Base-by-base conservation (phyloP, 257 asterid genomes). In the Solanum rostratum region DNA sequence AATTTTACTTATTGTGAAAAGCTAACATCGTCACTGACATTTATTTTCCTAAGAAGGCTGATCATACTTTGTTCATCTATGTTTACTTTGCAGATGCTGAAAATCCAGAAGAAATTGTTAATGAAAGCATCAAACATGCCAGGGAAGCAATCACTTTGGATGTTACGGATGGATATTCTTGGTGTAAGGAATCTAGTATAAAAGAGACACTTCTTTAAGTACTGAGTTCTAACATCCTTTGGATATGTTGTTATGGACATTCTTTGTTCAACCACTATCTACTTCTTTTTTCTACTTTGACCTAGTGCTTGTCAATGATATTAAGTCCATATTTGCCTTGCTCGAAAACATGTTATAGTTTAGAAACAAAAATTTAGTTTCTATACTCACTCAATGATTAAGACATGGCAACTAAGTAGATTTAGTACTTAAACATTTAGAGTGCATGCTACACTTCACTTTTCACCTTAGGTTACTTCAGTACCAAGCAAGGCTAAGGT, bases 41-140 rank as follows among this genome's bases (percentile, higher is more conserved):
- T 76, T 29, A 13, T 50, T 76, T 76, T 76, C 27, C 82, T 27
- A 29, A 76, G 82, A 66, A 76, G 81, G 63, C 27, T 49, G 18
- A 49, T 49, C 66, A 20, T 79, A 39, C 49, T 60, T 79, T 27
- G 80, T 73, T 85, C 84, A 80, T 82, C 82, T 76, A 79, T 82
- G 45, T 89, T 82, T 84, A 29, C 84, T 65, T 91, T 90, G 83
- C 92, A 96, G 99, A 91, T 85, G 85, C 95, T 70, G 97, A 93
- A 87, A 93, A 95, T 88, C 92, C 86, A 90, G 93, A 84, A 30
- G 95, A 91, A 90, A 70, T 91, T 81, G 94, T 93, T 79, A 97
- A 93, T 86, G 98, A 96, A 88, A 93, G 98, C 90, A 89, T 96
- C 85, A 93, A 90, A 84, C 98, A 93, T 84, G 98, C 98, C 78